These are phyloP conservation scores for Setaria viridis DNA, from an alignment of 202 grass and related monocot species.

Conservation along the genomic window DNA sequence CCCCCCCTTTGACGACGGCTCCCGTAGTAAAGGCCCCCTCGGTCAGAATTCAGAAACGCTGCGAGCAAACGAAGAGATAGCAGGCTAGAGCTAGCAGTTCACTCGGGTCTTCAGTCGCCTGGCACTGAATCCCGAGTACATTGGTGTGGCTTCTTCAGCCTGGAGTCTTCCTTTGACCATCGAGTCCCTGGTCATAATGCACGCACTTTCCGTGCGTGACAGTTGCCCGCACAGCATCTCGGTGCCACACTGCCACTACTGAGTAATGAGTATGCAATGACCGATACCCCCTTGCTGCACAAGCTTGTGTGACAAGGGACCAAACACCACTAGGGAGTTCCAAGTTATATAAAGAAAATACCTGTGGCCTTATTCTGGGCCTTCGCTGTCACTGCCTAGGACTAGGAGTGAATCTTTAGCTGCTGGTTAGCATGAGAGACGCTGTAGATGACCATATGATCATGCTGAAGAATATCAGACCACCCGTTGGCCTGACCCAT, in stretches of 20 bases:
- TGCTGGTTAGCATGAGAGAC: not conserved
- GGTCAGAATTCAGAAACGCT: not conserved
- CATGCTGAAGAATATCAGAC: not conserved
- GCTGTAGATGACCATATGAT: not conserved
- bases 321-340: not conserved
- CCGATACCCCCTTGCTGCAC: not conserved
- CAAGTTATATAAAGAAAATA: too few species aligned
- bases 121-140: not conserved
- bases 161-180: conserved; percentile 4
- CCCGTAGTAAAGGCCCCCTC: not conserved
- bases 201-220: not conserved
- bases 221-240: not conserved
- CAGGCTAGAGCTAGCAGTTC: not conserved
- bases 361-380: too few species aligned
- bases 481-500: not conserved
- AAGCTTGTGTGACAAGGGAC: not conserved
- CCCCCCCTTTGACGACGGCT: not conserved
- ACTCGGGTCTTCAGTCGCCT: not conserved
- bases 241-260: not conserved
- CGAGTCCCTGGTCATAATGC: not conserved
- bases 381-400: not conserved
- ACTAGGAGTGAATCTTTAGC: not conserved
- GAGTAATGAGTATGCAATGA: not conserved
- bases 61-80: not conserved
- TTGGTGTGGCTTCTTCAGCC: not conserved